These are phyloP conservation scores for Phytophthora boehmeriae DNA, from an alignment of 352 stramenopile genomes.

Conservation along the genomic window DNA sequence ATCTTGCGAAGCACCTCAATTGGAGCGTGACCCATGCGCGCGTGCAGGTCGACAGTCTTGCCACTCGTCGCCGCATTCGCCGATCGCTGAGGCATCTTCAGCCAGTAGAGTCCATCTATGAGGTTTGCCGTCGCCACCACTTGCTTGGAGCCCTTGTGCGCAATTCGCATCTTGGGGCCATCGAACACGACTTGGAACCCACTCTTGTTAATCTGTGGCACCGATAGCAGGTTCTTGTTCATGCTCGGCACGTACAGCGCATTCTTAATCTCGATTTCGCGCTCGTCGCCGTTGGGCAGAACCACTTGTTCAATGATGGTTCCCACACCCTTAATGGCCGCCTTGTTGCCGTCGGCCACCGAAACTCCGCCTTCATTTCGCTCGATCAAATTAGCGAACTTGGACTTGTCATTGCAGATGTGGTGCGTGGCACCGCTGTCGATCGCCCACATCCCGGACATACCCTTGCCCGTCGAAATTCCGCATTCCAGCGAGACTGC, in stretches of 20 bases:
- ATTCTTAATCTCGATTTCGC: conserved; percentile 15
- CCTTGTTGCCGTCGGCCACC: conserved; percentile 12
- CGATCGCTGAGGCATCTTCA: background rate
- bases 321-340: conserved; percentile 10
- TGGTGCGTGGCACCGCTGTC: conserved; percentile 24
- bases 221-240: conserved; percentile 12
- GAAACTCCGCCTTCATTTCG: conserved; percentile 5
- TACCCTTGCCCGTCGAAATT: conserved; percentile 9
- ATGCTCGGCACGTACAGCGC: conserved; percentile 18
- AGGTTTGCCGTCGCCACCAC: conserved; percentile 20
- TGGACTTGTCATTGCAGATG: conserved; percentile 17
- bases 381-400: conserved; percentile 3
- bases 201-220: conserved; percentile 20
- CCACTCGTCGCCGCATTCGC: background rate
- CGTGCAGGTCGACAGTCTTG: conserved; percentile 12
- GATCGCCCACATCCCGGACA: conserved; percentile 10
- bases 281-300: conserved; percentile 15
- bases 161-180: conserved; percentile 15
- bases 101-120: conserved; percentile 21
- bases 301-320: conserved; percentile 6
- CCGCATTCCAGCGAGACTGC: conserved; percentile 18
- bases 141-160: conserved; percentile 17
- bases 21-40: conserved; percentile 16
- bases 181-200: conserved; percentile 29
- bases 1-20: conserved; percentile 20